Conservation (phyloP, 2,329 filamentous ascomycete genomes). For the Penicillium janthinellum region DNA sequence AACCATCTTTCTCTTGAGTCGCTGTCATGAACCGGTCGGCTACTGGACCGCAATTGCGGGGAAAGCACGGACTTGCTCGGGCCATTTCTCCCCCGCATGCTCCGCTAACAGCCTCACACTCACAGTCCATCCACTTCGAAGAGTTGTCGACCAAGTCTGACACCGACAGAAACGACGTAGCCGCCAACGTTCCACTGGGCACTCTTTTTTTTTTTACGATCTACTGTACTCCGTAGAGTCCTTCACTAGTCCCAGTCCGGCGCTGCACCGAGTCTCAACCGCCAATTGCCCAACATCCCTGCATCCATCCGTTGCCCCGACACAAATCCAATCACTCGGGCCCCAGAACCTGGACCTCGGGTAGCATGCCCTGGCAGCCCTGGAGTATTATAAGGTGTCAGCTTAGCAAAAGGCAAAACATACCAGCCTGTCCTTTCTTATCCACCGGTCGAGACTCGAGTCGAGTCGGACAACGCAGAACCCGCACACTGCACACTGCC, state of each 20-base stretch:
- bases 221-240: too few species aligned
- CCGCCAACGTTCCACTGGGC: too few species aligned
- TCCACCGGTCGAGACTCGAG: background rate
- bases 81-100: slow-evolving; percentile 16
- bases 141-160: background rate
- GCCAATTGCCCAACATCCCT: background rate
- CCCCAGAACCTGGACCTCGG: slow-evolving; percentile 8
- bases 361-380: background rate
- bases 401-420: background rate
- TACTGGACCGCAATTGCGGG: slow-evolving; percentile 24
- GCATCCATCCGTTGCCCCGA: background rate
- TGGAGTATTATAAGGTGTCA: background rate
- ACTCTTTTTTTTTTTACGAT: too few species aligned
- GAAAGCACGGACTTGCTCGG: slow-evolving; percentile 26
- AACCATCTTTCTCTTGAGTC: background rate
- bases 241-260: background rate
- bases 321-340: background rate
- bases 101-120: background rate
- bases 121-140: too few species aligned
- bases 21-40: background rate
- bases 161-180: background rate
- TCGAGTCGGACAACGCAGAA: background rate
- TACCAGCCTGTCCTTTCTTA: background rate
- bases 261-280: background rate
- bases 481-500: too few species aligned